These are phyloP conservation scores for Melastoma malabathricum DNA, from an alignment of 345 rosid genomes.

Conservation along the genomic window DNA sequence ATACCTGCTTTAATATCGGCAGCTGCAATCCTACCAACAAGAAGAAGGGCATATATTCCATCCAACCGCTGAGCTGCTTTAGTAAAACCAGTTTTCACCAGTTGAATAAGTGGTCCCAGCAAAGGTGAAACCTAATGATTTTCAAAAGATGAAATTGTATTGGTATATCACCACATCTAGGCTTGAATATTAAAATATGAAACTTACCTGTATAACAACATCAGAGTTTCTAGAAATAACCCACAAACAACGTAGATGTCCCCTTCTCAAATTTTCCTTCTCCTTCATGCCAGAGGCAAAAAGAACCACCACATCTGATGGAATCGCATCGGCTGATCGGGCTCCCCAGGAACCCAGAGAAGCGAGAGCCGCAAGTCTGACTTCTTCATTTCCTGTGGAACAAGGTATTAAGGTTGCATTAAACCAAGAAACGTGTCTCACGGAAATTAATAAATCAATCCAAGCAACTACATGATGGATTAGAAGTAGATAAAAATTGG, in stretches of 20 bases:
- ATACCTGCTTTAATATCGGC: slow-evolving; percentile 87
- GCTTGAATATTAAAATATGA: slow-evolving; percentile 1
- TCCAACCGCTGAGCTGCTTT: slow-evolving; percentile 87
- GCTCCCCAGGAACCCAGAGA: slow-evolving; percentile 69
- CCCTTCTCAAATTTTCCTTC: slow-evolving; percentile 84
- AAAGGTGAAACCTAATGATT: slow-evolving; percentile 54
- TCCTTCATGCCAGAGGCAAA: slow-evolving; percentile 79
- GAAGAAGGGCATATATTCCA: slow-evolving; percentile 78
- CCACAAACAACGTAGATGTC: slow-evolving; percentile 69
- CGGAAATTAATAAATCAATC: slow-evolving; percentile 3
- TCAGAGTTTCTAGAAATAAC: slow-evolving; percentile 58
- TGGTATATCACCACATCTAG: slow-evolving; percentile 3
- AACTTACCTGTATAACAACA: slow-evolving; percentile 45
- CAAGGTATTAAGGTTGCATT: neutral
- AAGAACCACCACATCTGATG: slow-evolving; percentile 56
- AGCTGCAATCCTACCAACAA: slow-evolving; percentile 72
- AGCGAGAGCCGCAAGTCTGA: slow-evolving; percentile 60
- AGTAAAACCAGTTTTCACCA: slow-evolving; percentile 82
- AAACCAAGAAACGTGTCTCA: neutral
- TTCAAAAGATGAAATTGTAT: slow-evolving; percentile 6
- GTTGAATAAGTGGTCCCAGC: slow-evolving; percentile 79
- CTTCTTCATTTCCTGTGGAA: slow-evolving; percentile 79
- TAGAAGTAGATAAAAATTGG: neutral
- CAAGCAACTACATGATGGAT: too few species aligned
- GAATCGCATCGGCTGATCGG: slow-evolving; percentile 51